These are phyloP conservation scores for Fusarium algeriense DNA, from an alignment of 2,329 filamentous ascomycete species.

Conservation along the genomic window DNA sequence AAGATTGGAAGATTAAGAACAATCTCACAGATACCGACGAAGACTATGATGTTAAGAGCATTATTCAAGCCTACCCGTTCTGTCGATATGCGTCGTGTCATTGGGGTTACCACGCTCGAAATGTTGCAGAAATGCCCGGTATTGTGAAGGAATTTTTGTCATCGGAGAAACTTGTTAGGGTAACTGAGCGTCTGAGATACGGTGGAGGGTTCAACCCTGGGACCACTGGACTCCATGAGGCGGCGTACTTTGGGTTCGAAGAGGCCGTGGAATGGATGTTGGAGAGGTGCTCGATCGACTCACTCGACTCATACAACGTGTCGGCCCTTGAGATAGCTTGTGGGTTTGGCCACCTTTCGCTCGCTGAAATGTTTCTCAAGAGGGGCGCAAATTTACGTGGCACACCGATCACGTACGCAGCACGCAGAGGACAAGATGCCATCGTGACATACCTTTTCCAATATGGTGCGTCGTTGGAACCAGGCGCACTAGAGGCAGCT, in stretches of 20 bases:
- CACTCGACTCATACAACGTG: neutral
- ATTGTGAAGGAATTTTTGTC: neutral
- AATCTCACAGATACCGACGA: constrained; percentile 44
- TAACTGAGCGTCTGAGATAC: neutral
- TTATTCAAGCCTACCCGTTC: constrained; percentile 47
- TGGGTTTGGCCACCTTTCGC: neutral
- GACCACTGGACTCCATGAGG: constrained; percentile 13
- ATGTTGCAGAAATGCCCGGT: neutral
- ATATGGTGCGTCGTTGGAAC: neutral
- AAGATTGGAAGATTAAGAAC: constrained; percentile 25
- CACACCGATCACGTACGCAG: neutral
- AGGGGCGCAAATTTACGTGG: neutral
- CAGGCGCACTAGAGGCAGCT: neutral
- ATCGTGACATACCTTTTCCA: neutral
- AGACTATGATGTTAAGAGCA: constrained; percentile 47
- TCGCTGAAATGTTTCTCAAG: neutral
- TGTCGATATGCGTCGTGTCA: constrained; percentile 1
- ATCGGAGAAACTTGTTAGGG: neutral
- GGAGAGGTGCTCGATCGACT: neutral
- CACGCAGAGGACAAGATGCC: neutral
- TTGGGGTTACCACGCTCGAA: neutral
- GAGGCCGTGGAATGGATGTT: neutral
- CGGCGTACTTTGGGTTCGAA: constrained; percentile 3
- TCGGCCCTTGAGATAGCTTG: neutral
- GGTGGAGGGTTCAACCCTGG: neutral